phyloP scores from a whole-genome alignment of 2,329 filamentous ascomycete species.

The Fusarium mangiferae region DNA sequence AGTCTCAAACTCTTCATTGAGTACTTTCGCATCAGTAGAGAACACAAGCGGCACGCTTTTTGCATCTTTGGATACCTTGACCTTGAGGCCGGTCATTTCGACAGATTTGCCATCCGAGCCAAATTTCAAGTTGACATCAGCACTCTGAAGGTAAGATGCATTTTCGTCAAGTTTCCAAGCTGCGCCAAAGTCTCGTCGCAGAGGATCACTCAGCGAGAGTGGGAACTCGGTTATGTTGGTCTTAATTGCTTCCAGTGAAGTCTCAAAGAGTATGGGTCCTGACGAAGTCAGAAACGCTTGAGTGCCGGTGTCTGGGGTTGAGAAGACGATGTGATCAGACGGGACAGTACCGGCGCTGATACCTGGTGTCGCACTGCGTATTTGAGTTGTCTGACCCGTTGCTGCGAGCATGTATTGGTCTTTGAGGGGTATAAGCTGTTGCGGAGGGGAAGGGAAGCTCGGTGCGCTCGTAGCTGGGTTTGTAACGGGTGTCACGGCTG shows the following conservation, averaged over 20 bases:
- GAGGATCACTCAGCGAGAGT: not conserved
- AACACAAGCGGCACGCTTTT: not conserved
- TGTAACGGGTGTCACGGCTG: fast-evolving
- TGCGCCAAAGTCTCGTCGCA: not conserved
- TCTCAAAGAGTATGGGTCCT: not conserved
- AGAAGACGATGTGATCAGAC: not conserved
- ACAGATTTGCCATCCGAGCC: not conserved
- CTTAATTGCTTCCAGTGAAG: not conserved
- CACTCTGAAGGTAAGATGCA: not conserved
- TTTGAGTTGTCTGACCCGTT: not conserved
- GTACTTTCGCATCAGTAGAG: not conserved
- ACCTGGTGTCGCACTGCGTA: not conserved
- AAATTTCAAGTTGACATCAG: not conserved
- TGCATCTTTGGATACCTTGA: not conserved
- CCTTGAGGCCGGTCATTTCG: fast-evolving
- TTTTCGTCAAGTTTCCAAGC: not conserved
- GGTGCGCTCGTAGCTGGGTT: not conserved
- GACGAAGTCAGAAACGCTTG: not conserved
- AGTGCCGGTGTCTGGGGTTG: not conserved
- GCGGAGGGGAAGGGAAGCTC: not conserved
- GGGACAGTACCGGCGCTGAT: not conserved
- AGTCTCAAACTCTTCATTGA: not conserved
- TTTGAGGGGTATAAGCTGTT: fast-evolving
- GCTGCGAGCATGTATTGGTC: not conserved
- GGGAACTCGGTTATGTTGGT: fast-evolving